Base-by-base conservation (phyloP, 2,329 filamentous ascomycete genomes). In the Ophiostoma ips region DNA sequence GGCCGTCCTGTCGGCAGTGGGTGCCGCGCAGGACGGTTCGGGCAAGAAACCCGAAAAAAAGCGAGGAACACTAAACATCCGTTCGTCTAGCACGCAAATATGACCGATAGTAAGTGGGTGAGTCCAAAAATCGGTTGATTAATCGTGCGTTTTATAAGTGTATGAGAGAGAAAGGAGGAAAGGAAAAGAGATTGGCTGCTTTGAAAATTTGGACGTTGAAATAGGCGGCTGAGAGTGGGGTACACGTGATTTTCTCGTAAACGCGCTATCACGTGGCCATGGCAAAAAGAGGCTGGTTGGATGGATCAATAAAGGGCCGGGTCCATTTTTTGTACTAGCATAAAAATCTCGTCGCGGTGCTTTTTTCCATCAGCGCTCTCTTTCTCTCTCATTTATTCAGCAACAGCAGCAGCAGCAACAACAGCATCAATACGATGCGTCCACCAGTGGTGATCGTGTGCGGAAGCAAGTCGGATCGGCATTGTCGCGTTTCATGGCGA, bases 91-190 rank as follows among this genome's bases (percentile, higher is more conserved):
- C 75, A 76, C 71, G 65, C 64, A 73, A 74, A 75, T 77, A 73
- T 78, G 75, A 78, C 74, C 73, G 69, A 68, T 60, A 68, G 64
- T 61, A 66, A 74, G 70, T 76, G 63, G 66, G 62, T 51, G 64
- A 68, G 58, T 73, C 63, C n/a, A n/a, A 61, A 65, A 60, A 66
- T 66, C 71, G 73, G 72, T 78, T 78, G 75, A 78, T 78, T 77
- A 71, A 70, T 75, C 67, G 72, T 77, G 75, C 74, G 51, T 59
- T 58, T 64, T 63, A 68, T 47, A 67, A 66, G 72, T 76, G 66
- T 74, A 62, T 44, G 54, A 58, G 51, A 49, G 55, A 48, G 31
- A 57, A 56, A 49, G 51, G 54, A 50, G 52, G 47, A 56, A 48
- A 53, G 54, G 52, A 28, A 38, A 38, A 21, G 50, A 52, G 44